These are phyloP conservation scores for Chamaecyparis obtusa DNA, from an alignment of 75 land plant genomes.

Conservation along the genomic window DNA sequence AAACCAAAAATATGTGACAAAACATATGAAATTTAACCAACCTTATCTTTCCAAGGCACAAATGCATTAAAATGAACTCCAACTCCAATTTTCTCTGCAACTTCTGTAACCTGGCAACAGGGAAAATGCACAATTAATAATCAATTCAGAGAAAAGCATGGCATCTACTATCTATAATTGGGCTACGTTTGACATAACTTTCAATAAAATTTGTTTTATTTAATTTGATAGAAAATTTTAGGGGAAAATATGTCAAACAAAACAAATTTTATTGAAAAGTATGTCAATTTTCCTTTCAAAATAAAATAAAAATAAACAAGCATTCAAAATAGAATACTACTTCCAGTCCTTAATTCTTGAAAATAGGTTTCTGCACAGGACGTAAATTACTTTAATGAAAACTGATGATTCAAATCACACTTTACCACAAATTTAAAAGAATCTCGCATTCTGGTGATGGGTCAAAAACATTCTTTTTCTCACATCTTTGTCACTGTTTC, in stretches of 20 bases:
- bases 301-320: too few species aligned
- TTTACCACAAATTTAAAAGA: not conserved
- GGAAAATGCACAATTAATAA: not conserved
- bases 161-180: not conserved
- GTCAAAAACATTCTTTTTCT: not conserved
- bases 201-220: too few species aligned
- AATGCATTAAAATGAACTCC: constrained; percentile 97
- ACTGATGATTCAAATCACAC: not conserved
- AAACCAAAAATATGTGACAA: not conserved
- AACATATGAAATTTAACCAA: not conserved
- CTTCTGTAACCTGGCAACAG: constrained; percentile 47
- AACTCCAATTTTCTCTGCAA: constrained; percentile 79
- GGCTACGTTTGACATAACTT: not conserved
- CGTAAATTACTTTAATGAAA: not conserved
- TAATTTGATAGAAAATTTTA: too few species aligned
- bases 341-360: not conserved
- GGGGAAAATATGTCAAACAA: too few species aligned
- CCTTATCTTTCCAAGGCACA: constrained; percentile 81
- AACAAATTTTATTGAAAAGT: not conserved
- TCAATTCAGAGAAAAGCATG: not conserved
- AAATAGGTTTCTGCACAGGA: not conserved
- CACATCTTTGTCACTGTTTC: not conserved
- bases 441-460: not conserved
- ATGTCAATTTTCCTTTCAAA: not conserved
- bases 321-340: not conserved